Conservation (phyloP, 176 grass and related monocot genomes). For the Canna indica region DNA sequence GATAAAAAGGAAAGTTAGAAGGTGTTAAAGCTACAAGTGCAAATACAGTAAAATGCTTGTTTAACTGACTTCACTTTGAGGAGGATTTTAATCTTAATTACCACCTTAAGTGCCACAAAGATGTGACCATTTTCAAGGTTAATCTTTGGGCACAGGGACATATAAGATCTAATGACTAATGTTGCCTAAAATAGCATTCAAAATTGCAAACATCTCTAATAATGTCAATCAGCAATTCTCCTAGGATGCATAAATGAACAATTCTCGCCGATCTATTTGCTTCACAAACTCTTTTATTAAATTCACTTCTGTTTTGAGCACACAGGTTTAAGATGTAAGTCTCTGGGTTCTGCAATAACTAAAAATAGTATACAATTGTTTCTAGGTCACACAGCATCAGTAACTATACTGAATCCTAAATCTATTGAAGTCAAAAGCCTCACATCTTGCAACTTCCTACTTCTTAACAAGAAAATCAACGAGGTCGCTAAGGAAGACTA, state of each 20-base stretch:
- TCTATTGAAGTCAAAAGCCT: not conserved
- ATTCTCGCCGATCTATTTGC: not conserved
- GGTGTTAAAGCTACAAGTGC: not conserved
- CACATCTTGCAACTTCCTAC: not conserved
- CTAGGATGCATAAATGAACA: not conserved
- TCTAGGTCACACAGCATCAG: too few species aligned
- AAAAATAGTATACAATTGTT: too few species aligned
- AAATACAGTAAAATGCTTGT: not conserved
- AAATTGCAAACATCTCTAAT: not conserved
- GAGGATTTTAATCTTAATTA: not conserved
- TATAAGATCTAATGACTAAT: not conserved
- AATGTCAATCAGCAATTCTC: not conserved
- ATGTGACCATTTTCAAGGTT: not conserved
- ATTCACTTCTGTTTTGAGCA: too few species aligned
- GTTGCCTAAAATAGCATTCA: not conserved
- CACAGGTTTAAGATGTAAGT: too few species aligned
- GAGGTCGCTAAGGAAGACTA: conserved; percentile 7
- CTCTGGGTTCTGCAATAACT: too few species aligned
- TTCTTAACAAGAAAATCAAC: not conserved
- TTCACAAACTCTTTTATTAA: not conserved
- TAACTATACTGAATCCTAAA: too few species aligned
- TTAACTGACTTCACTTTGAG: not conserved
- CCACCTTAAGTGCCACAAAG: not conserved
- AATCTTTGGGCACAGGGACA: not conserved
- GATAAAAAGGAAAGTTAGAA: not conserved